Evolutionary conservation across 768 basidiomycete species (phyloP).

Genomic region (Phylloporus arenicola): DNA sequence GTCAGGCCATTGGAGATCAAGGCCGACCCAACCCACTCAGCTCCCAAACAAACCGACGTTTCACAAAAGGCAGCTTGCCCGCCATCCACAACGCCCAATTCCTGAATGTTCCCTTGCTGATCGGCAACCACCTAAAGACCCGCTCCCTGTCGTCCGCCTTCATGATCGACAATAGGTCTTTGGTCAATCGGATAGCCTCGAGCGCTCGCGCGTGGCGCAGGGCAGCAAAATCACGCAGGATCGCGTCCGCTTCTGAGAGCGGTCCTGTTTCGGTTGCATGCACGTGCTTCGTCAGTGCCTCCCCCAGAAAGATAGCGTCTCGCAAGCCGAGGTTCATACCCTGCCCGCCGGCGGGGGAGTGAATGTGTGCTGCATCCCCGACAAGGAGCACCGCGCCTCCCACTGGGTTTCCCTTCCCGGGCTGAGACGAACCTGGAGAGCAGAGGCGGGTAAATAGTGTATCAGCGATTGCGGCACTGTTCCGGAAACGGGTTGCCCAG

Average conservation of each 20-base stretch:
- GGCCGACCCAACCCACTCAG: constrained; percentile 25
- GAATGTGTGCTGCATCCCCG: constrained; percentile 49
- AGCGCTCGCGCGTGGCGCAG: constrained; percentile 37
- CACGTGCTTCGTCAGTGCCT: constrained; percentile 36
- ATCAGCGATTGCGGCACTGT: constrained; percentile 42
- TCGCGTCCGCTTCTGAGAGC: constrained; percentile 23
- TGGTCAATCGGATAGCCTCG: constrained; percentile 38
- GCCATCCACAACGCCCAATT: constrained; percentile 23
- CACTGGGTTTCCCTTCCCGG: constrained; percentile 1
- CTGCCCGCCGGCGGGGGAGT: constrained; percentile 52
- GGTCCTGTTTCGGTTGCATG: constrained; percentile 9
- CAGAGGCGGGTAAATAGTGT: constrained; percentile 32
- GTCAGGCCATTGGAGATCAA: constrained; percentile 2
- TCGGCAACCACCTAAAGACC: constrained; percentile 26
- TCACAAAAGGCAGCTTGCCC: constrained; percentile 18
- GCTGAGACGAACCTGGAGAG: not conserved
- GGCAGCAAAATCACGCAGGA: constrained; percentile 34
- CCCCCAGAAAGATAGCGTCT: constrained; percentile 44
- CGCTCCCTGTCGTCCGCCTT: constrained; percentile 11
- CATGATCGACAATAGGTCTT: constrained; percentile 26
- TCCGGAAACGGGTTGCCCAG: constrained; percentile 47
- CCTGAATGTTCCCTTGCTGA: constrained; percentile 23
- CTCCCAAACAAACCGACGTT: constrained; percentile 18
- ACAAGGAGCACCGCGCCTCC: constrained; percentile 28
- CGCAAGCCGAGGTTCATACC: constrained; percentile 57